Conservation (phyloP, 495 filamentous ascomycete species). For the Penicillium cinerascens region DNA sequence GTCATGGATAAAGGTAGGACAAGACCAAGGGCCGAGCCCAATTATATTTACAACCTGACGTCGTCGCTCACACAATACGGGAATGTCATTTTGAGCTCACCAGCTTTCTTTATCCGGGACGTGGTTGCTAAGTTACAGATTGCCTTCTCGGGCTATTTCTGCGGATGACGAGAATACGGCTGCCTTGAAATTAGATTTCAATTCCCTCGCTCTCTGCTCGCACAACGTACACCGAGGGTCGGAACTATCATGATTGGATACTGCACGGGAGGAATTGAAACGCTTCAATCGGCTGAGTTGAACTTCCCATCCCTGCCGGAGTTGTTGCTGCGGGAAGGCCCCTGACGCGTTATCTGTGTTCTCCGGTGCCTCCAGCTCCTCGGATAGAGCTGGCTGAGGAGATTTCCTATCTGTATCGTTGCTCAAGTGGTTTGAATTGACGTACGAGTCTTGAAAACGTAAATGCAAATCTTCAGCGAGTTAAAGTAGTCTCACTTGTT, state of each 20-base stretch:
- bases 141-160: neutral
- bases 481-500: no score
- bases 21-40: constrained; percentile 11
- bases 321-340: neutral
- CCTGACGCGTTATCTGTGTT: neutral
- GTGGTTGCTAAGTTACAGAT: neutral
- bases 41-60: constrained; percentile 11
- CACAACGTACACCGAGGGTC: neutral
- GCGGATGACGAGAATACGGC: neutral
- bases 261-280: neutral
- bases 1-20: constrained; percentile 17
- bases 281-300: neutral
- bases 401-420: neutral
- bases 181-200: neutral
- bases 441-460: no score
- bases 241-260: neutral
- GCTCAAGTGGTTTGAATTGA: neutral
- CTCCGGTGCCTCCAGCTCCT: neutral
- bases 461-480: no score
- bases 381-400: neutral
- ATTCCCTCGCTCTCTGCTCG: neutral
- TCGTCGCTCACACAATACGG: constrained; percentile 4
- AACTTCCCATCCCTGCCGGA: neutral
- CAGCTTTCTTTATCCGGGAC: neutral
- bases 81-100: constrained; percentile 1